Conservation (phyloP, 306 rosid genomes). For the Prunus persica region DNA sequence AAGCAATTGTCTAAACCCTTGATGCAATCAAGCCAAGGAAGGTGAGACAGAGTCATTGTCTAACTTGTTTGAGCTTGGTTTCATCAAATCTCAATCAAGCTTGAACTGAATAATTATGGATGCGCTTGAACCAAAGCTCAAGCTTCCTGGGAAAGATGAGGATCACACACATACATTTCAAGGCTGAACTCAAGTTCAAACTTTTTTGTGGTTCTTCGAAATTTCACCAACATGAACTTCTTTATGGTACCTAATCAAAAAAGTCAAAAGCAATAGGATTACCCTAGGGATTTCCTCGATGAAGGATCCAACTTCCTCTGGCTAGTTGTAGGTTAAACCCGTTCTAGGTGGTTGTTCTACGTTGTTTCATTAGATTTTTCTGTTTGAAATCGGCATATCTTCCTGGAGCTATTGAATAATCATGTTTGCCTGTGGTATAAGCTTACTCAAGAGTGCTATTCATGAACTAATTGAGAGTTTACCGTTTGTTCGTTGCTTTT, state of each 20-base stretch:
- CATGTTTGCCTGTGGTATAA: background rate
- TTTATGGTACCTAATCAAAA: background rate
- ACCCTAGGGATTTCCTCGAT: background rate
- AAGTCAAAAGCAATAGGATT: background rate
- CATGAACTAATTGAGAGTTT: background rate
- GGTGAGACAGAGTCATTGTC: background rate
- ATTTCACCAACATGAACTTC: background rate
- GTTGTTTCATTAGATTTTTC: background rate
- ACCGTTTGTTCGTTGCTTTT: background rate
- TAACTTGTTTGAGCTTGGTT: background rate
- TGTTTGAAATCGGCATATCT: background rate
- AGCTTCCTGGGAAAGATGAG: background rate
- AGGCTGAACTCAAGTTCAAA: background rate
- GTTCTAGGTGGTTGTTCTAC: background rate
- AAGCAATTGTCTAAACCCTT: background rate
- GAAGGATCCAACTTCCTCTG: no score
- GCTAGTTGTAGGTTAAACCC: no score
- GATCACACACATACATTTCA: no score
- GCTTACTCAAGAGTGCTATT: background rate
- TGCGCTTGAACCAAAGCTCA: background rate
- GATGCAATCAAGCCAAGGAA: background rate
- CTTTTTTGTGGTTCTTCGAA: background rate
- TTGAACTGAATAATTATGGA: background rate
- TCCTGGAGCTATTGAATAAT: background rate
- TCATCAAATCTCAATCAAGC: background rate